These are phyloP conservation scores for Amanita inopinata DNA, from an alignment of 768 basidiomycete genomes.

Conservation along the genomic window DNA sequence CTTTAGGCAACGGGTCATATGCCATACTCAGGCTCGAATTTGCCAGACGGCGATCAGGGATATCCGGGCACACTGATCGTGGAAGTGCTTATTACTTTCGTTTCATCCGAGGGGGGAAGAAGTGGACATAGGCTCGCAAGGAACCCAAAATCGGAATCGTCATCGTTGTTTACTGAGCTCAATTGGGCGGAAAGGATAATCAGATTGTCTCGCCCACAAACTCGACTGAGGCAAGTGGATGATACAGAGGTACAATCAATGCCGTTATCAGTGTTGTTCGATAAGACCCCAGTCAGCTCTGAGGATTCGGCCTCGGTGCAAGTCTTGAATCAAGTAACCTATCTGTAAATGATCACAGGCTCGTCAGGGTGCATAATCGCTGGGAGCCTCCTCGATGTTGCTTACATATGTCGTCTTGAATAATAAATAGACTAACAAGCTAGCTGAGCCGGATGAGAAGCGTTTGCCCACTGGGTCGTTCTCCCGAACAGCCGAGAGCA, in stretches of 20 bases:
- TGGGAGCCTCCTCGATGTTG: not conserved
- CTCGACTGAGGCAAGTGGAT: slow-evolving; percentile 53
- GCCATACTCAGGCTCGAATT: slow-evolving; percentile 50
- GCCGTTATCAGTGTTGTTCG: slow-evolving; percentile 1
- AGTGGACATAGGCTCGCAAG: slow-evolving; percentile 25
- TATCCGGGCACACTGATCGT: slow-evolving; percentile 51
- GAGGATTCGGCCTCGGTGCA: slow-evolving; percentile 76
- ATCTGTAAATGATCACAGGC: slow-evolving; percentile 39
- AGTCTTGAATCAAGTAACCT: slow-evolving; percentile 39
- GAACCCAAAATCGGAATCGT: slow-evolving; percentile 37
- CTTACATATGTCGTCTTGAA: slow-evolving; percentile 6
- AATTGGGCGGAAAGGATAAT: slow-evolving; percentile 36
- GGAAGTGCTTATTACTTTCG: slow-evolving; percentile 50
- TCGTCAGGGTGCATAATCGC: slow-evolving; percentile 27
- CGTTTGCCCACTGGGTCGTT: slow-evolving; percentile 46
- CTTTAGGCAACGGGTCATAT: slow-evolving; percentile 21
- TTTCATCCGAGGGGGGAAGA: slow-evolving; percentile 24
- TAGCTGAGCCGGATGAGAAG: slow-evolving; percentile 40
- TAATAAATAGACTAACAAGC: slow-evolving; percentile 44
- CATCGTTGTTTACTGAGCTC: slow-evolving; percentile 60
- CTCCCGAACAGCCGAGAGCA: slow-evolving; percentile 33
- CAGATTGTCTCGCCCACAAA: slow-evolving; percentile 62
- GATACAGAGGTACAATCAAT: slow-evolving; percentile 4
- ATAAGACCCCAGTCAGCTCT: too few relatives aligned
- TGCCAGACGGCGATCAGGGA: slow-evolving; percentile 62